Percentiles rank a stretch among this genome's conserved stretches.
Evolutionary conservation across 768 basidiomycete species (phyloP).

Genomic region (Rhodotorula graminis): DNA sequence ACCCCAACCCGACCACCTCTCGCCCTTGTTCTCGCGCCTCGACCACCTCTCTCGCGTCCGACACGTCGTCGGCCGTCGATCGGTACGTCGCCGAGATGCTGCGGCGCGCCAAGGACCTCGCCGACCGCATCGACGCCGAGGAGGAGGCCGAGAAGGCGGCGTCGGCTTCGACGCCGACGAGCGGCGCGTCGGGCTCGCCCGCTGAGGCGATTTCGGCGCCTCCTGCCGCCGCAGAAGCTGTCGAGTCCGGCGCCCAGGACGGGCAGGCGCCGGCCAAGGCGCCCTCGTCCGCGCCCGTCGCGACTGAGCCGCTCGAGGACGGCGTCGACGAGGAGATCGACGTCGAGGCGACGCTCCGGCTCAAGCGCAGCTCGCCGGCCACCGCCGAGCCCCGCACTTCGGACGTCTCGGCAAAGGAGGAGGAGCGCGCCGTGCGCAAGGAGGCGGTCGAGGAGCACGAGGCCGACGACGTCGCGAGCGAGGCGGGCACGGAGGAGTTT

Average conservation of each 20-base stretch:
- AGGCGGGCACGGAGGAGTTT: conserved; percentile 10
- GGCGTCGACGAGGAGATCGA: conserved; percentile 1
- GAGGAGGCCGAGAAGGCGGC: not conserved
- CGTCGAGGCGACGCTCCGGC: not conserved
- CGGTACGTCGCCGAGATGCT: conserved; percentile 12
- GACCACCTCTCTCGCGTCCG: conserved; percentile 7
- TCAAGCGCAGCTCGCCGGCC: too few relatives aligned
- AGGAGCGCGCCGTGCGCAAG: too few relatives aligned
- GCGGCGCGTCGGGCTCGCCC: too few relatives aligned
- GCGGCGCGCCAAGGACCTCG: conserved; percentile 3
- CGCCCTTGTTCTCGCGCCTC: conserved; percentile 11
- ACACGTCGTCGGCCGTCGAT: conserved; percentile 1
- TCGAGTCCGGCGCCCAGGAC: too few relatives aligned
- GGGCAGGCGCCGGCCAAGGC: too few relatives aligned
- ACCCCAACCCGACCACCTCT: not conserved
- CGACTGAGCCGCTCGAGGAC: not conserved
- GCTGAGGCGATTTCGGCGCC: too few relatives aligned
- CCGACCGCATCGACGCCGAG: conserved; percentile 3
- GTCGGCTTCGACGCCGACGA: too few relatives aligned
- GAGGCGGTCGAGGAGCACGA: not conserved
- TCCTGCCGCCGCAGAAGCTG: not conserved
- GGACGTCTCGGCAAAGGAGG: too few relatives aligned
- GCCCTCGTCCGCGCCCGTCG: too few relatives aligned
- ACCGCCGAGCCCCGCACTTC: too few relatives aligned
- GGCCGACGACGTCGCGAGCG: conserved; percentile 5